Percentiles rank a stretch among this genome's conserved stretches.
Evolutionary conservation across 2,329 filamentous ascomycete species (phyloP).

Genomic region (Verticillium longisporum): DNA sequence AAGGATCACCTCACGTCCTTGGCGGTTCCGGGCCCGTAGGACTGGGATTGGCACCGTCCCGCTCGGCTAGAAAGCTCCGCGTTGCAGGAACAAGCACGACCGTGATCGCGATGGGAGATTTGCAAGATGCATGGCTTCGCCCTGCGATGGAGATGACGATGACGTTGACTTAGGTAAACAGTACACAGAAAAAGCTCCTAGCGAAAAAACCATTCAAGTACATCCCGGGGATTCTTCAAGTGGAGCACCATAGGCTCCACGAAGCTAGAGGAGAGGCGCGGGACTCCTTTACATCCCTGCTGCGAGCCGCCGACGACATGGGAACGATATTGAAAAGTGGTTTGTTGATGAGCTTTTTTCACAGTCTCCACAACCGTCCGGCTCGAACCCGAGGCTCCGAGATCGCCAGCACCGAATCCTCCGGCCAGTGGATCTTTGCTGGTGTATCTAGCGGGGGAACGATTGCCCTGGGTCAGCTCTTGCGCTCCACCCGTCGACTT

Average conservation of each 20-base stretch:
- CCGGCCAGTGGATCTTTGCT: not conserved
- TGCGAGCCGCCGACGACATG: not conserved
- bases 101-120: not conserved
- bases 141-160: not conserved
- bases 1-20: too few relatives aligned
- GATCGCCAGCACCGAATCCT: conserved; percentile 1
- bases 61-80: not conserved
- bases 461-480: not conserved
- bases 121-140: not conserved
- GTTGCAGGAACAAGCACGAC: not conserved
- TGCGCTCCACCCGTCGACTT: not conserved
- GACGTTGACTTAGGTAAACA: not conserved
- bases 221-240: too few relatives aligned
- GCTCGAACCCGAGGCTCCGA: not conserved
- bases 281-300: too few relatives aligned
- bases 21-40: not conserved
- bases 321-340: not conserved
- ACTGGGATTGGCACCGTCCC: not conserved
- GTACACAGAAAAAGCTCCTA: not conserved
- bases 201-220: not conserved
- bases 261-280: too few relatives aligned
- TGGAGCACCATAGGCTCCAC: too few relatives aligned
- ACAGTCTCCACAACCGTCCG: not conserved
- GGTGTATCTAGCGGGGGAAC: not conserved
- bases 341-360: not conserved